A percentile compares a stretch with the other conserved stretches of the same genome.
These are phyloP conservation scores for Cucurbita moschata DNA, from an alignment of 306 rosid genomes.

Conservation along the genomic window DNA sequence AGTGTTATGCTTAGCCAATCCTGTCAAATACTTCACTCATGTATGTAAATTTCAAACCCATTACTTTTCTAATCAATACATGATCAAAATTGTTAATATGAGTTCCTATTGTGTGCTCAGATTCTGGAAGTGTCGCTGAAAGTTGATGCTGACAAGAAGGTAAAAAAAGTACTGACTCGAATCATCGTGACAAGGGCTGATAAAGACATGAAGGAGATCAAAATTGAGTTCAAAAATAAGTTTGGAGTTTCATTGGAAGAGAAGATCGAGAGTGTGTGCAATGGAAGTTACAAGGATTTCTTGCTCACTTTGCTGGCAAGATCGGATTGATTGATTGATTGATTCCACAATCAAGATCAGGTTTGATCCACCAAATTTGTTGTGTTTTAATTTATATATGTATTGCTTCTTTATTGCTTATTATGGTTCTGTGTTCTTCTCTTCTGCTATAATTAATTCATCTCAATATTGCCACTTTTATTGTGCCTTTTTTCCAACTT, in stretches of 20 bases:
- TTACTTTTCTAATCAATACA: too few relatives aligned
- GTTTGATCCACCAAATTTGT: background rate
- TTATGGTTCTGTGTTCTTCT: background rate
- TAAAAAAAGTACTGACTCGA: constrained; percentile 58
- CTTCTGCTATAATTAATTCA: background rate
- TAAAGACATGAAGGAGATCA: constrained; percentile 49
- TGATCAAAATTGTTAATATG: background rate
- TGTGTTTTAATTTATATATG: background rate
- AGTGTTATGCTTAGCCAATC: constrained; percentile 56
- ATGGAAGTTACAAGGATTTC: constrained; percentile 79
- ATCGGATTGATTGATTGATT: constrained; percentile 16
- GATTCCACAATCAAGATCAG: background rate
- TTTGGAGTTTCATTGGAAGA: constrained; percentile 42
- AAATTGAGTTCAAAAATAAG: constrained; percentile 26
- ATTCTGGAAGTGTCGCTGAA: constrained; percentile 45
- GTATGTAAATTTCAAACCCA: constrained; percentile 16
- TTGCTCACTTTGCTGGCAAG: constrained; percentile 49
- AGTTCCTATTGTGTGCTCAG: constrained; percentile 5
- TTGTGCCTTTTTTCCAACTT: background rate
- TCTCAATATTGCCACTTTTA: too few relatives aligned
- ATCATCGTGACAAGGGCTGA: constrained; percentile 78
- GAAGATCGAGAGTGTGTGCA: constrained; percentile 44
- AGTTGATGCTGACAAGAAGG: constrained; percentile 39
- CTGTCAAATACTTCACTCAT: constrained; percentile 51
- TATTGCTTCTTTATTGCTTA: background rate